A percentile compares a stretch with the other conserved stretches of the same genome.
Evolutionary conservation across 2,329 filamentous ascomycete species (phyloP).

Genomic region (Ilyonectria robusta): DNA sequence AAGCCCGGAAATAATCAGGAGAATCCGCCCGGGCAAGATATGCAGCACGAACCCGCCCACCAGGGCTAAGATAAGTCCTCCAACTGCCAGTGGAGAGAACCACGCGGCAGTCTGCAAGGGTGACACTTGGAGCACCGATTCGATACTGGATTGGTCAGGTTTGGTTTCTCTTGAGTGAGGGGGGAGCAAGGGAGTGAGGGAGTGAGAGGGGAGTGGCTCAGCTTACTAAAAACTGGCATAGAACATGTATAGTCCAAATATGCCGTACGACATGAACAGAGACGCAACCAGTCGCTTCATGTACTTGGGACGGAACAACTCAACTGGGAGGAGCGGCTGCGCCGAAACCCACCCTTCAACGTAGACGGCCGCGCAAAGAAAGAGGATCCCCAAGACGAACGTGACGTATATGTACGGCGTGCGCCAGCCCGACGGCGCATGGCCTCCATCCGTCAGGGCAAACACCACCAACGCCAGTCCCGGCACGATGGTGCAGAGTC

Average conservation of each 20-base stretch:
- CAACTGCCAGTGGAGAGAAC: constrained; percentile 77
- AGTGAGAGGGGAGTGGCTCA: background rate
- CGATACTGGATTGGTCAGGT: constrained; percentile 61
- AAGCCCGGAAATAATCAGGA: constrained; percentile 73
- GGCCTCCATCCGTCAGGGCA: constrained; percentile 79
- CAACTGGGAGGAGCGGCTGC: constrained; percentile 77
- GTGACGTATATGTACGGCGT: constrained; percentile 80
- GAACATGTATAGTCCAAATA: constrained; percentile 77
- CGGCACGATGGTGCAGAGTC: constrained; percentile 71
- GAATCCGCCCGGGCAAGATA: constrained; percentile 72
- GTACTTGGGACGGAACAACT: constrained; percentile 77
- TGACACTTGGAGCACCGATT: constrained; percentile 69
- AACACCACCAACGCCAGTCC: constrained; percentile 80
- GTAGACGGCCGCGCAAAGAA: constrained; percentile 74
- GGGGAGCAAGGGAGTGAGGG: no score
- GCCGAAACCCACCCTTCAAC: constrained; percentile 79
- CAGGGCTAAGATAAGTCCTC: constrained; percentile 75
- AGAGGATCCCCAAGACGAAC: constrained; percentile 72
- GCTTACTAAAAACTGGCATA: constrained; percentile 78
- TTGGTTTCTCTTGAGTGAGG: constrained; percentile 14
- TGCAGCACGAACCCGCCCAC: constrained; percentile 77
- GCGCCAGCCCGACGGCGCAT: constrained; percentile 77
- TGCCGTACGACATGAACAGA: constrained; percentile 77
- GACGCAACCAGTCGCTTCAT: constrained; percentile 74
- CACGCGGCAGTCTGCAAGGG: constrained; percentile 77